Evolutionary conservation across 306 rosid species (phyloP).

Genomic region (Senna siamea): DNA sequence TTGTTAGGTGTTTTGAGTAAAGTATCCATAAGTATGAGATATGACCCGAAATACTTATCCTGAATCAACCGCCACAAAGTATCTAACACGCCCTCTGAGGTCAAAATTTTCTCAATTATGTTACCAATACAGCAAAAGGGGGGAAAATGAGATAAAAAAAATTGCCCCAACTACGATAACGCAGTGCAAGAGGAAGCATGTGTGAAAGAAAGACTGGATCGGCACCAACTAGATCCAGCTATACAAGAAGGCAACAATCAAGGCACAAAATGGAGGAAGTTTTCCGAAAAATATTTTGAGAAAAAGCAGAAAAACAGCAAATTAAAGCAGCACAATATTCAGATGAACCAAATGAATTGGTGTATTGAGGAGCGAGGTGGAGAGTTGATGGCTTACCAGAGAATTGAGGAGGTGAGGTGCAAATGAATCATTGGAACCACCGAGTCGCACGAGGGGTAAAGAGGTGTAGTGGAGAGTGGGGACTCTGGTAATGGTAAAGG

Average conservation of each 20-base stretch:
- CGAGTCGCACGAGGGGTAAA: slow-evolving; percentile 26
- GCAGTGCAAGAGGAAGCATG: background rate
- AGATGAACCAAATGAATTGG: slow-evolving; percentile 5
- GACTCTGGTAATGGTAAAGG: slow-evolving; percentile 45
- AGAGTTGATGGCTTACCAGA: slow-evolving; percentile 50
- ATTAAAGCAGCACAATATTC: slow-evolving; percentile 5
- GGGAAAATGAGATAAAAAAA: slow-evolving; percentile 8
- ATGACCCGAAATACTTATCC: slow-evolving; percentile 35
- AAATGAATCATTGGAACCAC: slow-evolving; percentile 39
- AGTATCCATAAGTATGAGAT: slow-evolving; percentile 69
- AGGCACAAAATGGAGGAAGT: no score
- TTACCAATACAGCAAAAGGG: background rate
- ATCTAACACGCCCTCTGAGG: slow-evolving; percentile 38
- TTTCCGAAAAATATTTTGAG: background rate
- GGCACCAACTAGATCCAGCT: slow-evolving; percentile 26
- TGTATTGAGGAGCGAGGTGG: background rate
- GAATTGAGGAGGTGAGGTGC: slow-evolving; percentile 19
- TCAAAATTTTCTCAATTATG: background rate
- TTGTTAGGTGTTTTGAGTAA: slow-evolving; percentile 88
- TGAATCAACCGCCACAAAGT: slow-evolving; percentile 33
- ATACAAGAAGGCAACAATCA: no score
- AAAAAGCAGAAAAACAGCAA: slow-evolving; percentile 5
- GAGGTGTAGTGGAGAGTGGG: no score
- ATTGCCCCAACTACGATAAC: slow-evolving; percentile 23
- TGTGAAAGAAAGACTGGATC: slow-evolving; percentile 7